Conservation (phyloP, 2,329 filamentous ascomycete species). For the Lecanicillium sp. region DNA sequence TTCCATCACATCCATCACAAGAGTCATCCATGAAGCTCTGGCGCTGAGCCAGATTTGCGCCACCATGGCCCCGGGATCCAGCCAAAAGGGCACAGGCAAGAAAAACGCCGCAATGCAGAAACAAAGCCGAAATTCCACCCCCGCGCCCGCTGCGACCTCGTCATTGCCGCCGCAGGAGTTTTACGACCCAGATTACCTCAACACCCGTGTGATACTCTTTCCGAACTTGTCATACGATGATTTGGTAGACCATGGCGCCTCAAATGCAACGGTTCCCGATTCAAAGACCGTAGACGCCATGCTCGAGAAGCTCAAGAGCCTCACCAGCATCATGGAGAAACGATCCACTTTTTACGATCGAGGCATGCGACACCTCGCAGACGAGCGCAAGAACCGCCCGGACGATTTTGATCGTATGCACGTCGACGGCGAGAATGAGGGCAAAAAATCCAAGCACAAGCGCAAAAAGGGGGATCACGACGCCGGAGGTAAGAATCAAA, state of each 20-base stretch:
- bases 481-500: slow-evolving; percentile 4
- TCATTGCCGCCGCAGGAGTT: slow-evolving; percentile 49
- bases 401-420: slow-evolving; percentile 47
- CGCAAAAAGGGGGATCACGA: slow-evolving; percentile 60
- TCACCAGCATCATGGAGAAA: slow-evolving; percentile 61
- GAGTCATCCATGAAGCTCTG: slow-evolving; percentile 9
- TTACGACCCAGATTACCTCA: slow-evolving; percentile 59
- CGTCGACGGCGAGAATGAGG: slow-evolving; percentile 42
- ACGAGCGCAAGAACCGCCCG: slow-evolving; percentile 56
- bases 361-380: slow-evolving; percentile 64
- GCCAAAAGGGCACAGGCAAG: slow-evolving; percentile 59
- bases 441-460: slow-evolving; percentile 63
- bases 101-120: slow-evolving; percentile 58
- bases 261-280: slow-evolving; percentile 54
- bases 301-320: slow-evolving; percentile 55
- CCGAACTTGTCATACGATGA: slow-evolving; percentile 61
- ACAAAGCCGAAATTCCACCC: slow-evolving; percentile 75
- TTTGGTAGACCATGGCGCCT: slow-evolving; percentile 57
- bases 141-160: slow-evolving; percentile 45
- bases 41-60: slow-evolving; percentile 11
- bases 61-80: slow-evolving; percentile 51
- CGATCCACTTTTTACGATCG: slow-evolving; percentile 64
- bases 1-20: slow-evolving; percentile 4
- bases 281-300: slow-evolving; percentile 59
- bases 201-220: slow-evolving; percentile 54